Evolutionary conservation across 75 land plant species (phyloP).

Genomic region (Picea sitchensis): DNA sequence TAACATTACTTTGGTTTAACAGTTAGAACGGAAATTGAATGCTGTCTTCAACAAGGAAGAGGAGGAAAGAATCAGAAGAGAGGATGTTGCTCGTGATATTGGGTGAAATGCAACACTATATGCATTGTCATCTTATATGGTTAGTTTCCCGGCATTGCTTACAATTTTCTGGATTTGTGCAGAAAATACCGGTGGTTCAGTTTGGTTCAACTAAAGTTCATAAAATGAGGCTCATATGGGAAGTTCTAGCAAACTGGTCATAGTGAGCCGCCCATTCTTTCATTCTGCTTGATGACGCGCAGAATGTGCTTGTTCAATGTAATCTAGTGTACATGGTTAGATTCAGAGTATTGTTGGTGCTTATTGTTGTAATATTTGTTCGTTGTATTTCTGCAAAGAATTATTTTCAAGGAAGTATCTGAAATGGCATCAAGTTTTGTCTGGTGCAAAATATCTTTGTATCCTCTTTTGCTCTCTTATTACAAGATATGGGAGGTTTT

Average conservation of each 20-base stretch:
- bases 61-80: slow-evolving; percentile 38
- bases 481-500: neutral
- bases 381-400: slow-evolving; percentile 1
- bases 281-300: slow-evolving; percentile 4
- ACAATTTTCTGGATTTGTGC: neutral
- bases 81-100: slow-evolving; percentile 30
- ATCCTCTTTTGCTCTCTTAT: neutral
- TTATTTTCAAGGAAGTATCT: neutral
- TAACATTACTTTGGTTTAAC: neutral
- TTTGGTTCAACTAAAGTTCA: neutral
- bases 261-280: slow-evolving; percentile 3
- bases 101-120: slow-evolving; percentile 15
- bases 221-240: neutral
- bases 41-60: slow-evolving; percentile 43
- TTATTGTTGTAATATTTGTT: slow-evolving; percentile 10
- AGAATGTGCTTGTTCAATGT: slow-evolving; percentile 1
- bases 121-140: neutral
- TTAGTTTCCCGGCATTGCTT: neutral
- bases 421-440: neutral
- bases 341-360: neutral
- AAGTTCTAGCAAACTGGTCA: neutral
- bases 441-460: neutral
- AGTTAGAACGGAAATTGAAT: slow-evolving; percentile 38
- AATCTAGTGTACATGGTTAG: slow-evolving; percentile 8
- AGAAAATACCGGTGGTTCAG: neutral